phyloP scores from a whole-genome alignment of 139 green algal species.

The Chlorella sp. region DNA sequence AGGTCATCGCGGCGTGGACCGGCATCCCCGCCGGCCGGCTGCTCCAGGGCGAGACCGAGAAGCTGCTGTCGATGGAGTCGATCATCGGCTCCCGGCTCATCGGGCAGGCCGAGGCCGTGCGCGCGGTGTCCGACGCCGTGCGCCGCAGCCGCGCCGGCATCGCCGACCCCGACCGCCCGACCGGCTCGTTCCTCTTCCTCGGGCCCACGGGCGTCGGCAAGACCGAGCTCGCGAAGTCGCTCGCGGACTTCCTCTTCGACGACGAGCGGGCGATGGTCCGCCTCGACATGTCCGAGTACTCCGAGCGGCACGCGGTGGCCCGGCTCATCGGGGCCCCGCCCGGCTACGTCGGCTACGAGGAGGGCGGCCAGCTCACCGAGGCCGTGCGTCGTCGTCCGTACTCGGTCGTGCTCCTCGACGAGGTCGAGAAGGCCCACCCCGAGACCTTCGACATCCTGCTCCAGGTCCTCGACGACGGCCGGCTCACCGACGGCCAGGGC shows the following conservation, averaged over 20 bases:
- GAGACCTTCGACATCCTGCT: constrained; percentile 98
- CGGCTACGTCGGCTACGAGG: constrained; percentile 68
- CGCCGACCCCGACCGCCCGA: constrained; percentile 81
- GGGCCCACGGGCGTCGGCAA: constrained; percentile 94
- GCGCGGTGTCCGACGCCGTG: constrained; percentile 85
- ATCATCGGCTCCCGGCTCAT: too few species aligned
- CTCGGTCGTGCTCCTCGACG: constrained; percentile 86
- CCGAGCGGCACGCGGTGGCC: constrained; percentile 87
- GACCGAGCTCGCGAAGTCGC: constrained; percentile 93
- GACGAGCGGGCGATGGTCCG: constrained; percentile 71
- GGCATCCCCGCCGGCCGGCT: too few species aligned
- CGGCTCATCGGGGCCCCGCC: constrained; percentile 85
- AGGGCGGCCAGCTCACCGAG: too few species aligned
- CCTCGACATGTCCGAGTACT: constrained; percentile 69
- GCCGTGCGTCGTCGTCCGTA: constrained; percentile 76
- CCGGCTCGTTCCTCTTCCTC: constrained; percentile 94
- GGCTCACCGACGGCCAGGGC: constrained; percentile 11
- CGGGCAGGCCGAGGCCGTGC: constrained; percentile 75
- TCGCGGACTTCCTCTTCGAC: constrained; percentile 85
- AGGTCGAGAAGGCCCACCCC: constrained; percentile 97
- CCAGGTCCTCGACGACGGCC: constrained; percentile 85
- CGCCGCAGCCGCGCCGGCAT: constrained; percentile 83
- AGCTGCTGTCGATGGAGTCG: too few species aligned
- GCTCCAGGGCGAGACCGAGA: too few species aligned
- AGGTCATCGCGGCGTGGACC: too few species aligned